Base-by-base conservation (phyloP, 2,329 filamentous ascomycete genomes). In the Clarireedia hainanense region DNA sequence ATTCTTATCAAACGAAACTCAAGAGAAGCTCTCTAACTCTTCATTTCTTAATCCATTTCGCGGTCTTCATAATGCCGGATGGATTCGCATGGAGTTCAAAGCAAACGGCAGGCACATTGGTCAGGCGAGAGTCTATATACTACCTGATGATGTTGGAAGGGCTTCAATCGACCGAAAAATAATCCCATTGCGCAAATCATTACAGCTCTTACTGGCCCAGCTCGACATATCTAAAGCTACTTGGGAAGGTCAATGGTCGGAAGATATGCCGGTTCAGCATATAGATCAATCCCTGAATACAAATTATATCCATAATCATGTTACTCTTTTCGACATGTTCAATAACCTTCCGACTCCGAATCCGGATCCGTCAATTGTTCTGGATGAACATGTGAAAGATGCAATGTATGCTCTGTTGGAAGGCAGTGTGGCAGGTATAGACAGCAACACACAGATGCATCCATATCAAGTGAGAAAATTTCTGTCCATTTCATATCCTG, bases 311-410 rank as follows among this genome's bases (percentile, higher is more conserved):
- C 17, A 27, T 10, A 72, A 79, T 17, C 69, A 76, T 9, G 66
- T 73, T 2, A 85, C 85, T 0, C 71, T 91, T 0, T 80, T 89
- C 48, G 77, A 84, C 27, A 72, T 90, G 47, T 91, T 91, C 75
- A 91, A 91, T 68, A 81, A 73, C 2, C 76, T 91, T 1, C 82
- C 85, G 0, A 88, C 87, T 0, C 88, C 88, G 0, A 67, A 73
- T 2, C 87, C 88, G 2, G 67, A 71, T n/a, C 73, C 76, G 0
- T 70, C 74, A 0, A 60, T 64, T 0, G 72, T 88, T 6, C 58
- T 65, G 0, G 79, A 84, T 55, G 68, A 70, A 0, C 77, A 82
- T 57, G 72, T 76, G 1, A 75, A 74, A 48, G 72, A 77, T 26
- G 76, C 80, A 0, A 78, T 87, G 65, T 71, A 77, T 42, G 75